Evolutionary conservation across 2,329 filamentous ascomycete species (phyloP).

Genomic region (Ciborinia camelliae): DNA sequence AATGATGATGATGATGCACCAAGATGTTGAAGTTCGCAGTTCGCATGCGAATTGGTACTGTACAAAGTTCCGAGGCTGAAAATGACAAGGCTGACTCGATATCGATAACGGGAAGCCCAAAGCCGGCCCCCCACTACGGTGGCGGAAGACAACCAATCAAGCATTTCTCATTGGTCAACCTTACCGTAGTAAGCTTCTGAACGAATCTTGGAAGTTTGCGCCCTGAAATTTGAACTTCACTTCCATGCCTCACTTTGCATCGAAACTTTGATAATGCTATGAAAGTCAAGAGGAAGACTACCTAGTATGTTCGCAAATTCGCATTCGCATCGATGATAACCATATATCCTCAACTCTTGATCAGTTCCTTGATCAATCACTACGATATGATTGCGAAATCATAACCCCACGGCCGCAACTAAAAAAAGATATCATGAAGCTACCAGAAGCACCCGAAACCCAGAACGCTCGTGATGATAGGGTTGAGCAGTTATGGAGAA

Average conservation of each 20-base stretch:
- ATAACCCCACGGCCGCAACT: constrained; percentile 23
- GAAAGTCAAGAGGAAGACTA: neutral
- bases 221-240: constrained; percentile 10
- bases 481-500: constrained; percentile 79
- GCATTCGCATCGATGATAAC: constrained; percentile 28
- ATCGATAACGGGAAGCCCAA: neutral
- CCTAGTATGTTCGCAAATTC: neutral
- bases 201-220: constrained; percentile 13
- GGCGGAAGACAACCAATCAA: constrained; percentile 14
- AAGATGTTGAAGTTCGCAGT: no score
- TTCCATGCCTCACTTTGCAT: neutral
- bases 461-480: constrained; percentile 76
- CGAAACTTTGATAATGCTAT: constrained; percentile 11
- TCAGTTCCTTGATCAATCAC: constrained; percentile 21
- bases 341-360: constrained; percentile 16
- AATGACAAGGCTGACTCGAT: constrained; percentile 11
- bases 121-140: constrained; percentile 13
- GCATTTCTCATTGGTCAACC: constrained; percentile 18
- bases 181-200: constrained; percentile 16
- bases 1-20: neutral
- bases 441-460: constrained; percentile 67
- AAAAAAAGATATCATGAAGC: constrained; percentile 19
- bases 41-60: no score
- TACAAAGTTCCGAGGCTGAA: constrained; percentile 16
- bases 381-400: constrained; percentile 29